phyloP scores from a whole-genome alignment of 202 grass and related monocot genomes.

The Brachypodium distachyon region DNA sequence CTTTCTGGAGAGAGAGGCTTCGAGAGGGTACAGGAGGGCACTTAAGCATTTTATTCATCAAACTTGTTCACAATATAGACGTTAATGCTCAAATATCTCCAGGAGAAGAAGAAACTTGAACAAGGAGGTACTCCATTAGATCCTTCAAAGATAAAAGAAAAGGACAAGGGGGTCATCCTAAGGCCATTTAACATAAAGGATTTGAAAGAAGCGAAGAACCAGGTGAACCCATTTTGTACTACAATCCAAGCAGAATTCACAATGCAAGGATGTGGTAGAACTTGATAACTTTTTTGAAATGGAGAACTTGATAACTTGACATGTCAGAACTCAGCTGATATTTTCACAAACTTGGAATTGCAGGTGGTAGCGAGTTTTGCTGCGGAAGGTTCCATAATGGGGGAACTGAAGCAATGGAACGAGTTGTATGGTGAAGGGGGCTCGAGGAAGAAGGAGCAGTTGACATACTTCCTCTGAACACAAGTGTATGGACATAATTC shows the following conservation, averaged over 20 bases:
- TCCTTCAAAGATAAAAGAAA: constrained; percentile 32
- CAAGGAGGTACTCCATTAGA: constrained; percentile 24
- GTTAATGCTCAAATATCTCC: constrained; percentile 5
- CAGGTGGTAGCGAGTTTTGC: constrained; percentile 88
- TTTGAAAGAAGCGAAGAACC: constrained; percentile 90
- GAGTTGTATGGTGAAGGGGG: constrained; percentile 92
- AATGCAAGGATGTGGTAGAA: background rate
- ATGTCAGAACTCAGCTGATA: background rate
- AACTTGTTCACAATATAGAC: background rate
- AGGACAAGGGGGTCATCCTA: constrained; percentile 43
- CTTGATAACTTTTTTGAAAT: no score
- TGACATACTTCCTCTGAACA: constrained; percentile 93
- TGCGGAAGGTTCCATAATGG: constrained; percentile 74
- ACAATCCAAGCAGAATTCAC: background rate
- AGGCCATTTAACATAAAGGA: constrained; percentile 80
- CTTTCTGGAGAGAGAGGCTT: no score
- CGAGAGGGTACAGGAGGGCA: no score
- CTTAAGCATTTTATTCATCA: background rate
- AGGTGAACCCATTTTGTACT: constrained; percentile 35
- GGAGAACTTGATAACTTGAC: background rate
- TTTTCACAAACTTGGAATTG: background rate
- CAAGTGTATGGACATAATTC: constrained; percentile 34
- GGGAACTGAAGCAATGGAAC: constrained; percentile 93
- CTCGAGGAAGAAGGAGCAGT: constrained; percentile 82
- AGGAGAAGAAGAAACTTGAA: constrained; percentile 54